Base-by-base conservation (phyloP, 768 basidiomycete genomes). In the Pleurotus sapidus region DNA sequence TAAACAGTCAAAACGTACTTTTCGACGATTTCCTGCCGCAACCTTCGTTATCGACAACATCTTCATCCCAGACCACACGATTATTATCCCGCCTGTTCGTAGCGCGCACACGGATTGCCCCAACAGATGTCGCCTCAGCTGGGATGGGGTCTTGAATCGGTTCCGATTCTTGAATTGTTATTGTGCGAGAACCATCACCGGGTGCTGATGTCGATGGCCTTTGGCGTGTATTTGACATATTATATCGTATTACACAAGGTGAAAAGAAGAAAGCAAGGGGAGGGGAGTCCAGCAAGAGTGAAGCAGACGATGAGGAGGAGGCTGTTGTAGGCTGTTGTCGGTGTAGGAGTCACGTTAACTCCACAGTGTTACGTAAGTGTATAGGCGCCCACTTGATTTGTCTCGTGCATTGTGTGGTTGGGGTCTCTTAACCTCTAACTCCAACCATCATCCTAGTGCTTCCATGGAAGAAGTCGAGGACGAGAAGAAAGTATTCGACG, bases 21-120 rank as follows among this genome's bases (percentile, higher is more conserved):
- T 98, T 98, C 25, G 93, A 93, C 61, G 89, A 92, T 73, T 97
- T 96, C 79, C 82, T 86, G 5, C 92, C 93, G 58, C 86, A 81
- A 0, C 87, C 87, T 65, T 98, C 95, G 65, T 98, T 97, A 68
- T 98, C 95, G 2, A 96, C 80, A 3, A 92, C 90, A 55, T 86
- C 88, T 15, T 93, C 89, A 18, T 73, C 81, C 95, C 95, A 97
- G 0, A 81, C 85, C 0, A 98, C 95, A 23, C 80, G 75, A 40
- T 80, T 84, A 27, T 72, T 72, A 24, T 72, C 73, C 27, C 74
- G 62, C 8, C 30, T 34, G 30, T 34, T 11, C 1, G 68, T 72
- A 38, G 80, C 89, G 15, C 86, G 78, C 27, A 93, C 77, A 55
- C 77, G 80, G 39, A 93, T 73, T 0, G 84, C 77, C 3, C 86